These are phyloP conservation scores for Bromus sterilis DNA, from an alignment of 176 grass and related monocot genomes.

Conservation along the genomic window DNA sequence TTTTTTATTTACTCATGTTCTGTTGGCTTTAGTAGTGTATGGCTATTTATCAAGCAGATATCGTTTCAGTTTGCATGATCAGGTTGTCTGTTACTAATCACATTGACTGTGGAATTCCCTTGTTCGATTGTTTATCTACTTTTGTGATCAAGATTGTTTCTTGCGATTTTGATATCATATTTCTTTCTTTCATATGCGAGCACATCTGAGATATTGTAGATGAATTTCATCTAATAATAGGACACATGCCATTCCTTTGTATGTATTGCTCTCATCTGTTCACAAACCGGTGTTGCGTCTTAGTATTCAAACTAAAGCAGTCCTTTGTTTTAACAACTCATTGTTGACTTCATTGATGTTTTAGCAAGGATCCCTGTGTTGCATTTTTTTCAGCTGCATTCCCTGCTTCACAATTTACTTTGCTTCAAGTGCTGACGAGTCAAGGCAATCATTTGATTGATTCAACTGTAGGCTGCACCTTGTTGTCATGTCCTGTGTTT, in stretches of 20 bases:
- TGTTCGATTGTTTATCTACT: neutral
- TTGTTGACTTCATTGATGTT: neutral
- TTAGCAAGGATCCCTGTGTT: neutral
- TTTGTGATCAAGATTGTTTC: neutral
- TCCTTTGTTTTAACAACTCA: neutral
- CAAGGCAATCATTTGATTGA: neutral
- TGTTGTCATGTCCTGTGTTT: neutral
- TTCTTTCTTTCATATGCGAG: conserved; percentile 1
- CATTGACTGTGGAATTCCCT: neutral
- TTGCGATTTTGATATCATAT: neutral
- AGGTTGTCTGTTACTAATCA: neutral
- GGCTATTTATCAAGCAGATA: neutral
- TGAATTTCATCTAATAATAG: neutral
- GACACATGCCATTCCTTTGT: neutral
- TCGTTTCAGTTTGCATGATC: neutral
- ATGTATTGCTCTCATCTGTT: neutral
- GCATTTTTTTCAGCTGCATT: neutral
- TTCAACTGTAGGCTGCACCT: neutral
- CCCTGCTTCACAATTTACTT: neutral
- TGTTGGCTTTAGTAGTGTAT: neutral
- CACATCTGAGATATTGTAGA: neutral
- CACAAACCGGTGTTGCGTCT: neutral
- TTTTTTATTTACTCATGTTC: neutral
- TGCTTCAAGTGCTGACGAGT: neutral
- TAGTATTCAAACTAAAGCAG: neutral